These are phyloP conservation scores for Pelargonium exstipulatum DNA, from an alignment of 441 rosid genomes.

Conservation along the genomic window DNA sequence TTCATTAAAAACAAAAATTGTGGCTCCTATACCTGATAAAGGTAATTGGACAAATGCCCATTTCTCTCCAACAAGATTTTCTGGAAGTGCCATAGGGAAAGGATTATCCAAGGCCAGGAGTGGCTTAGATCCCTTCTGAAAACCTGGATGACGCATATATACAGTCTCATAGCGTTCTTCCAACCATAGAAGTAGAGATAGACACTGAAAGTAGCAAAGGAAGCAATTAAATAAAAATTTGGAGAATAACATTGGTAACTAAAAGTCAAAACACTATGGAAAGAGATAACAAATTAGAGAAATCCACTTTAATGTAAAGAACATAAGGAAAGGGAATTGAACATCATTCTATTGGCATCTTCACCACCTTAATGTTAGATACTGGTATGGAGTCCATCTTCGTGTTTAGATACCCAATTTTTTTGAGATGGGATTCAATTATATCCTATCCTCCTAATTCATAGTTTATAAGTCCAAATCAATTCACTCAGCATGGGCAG, in stretches of 20 bases:
- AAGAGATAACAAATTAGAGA: neutral
- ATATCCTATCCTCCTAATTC: neutral
- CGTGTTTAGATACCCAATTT: neutral
- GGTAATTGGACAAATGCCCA: constrained; percentile 98
- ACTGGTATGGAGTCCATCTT: neutral
- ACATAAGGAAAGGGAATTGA: neutral
- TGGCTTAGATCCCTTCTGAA: constrained; percentile 82
- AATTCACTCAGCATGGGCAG: neutral
- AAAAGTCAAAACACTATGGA: neutral
- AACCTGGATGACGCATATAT: constrained; percentile 81
- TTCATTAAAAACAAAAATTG: neutral
- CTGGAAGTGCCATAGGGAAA: constrained; percentile 90
- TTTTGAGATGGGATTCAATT: neutral
- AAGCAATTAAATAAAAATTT: constrained; percentile 2
- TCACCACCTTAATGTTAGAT: neutral
- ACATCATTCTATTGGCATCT: neutral
- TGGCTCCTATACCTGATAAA: constrained; percentile 46
- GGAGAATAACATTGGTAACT: neutral
- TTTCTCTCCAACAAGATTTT: constrained; percentile 75
- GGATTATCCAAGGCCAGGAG: constrained; percentile 82
- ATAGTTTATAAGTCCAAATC: neutral
- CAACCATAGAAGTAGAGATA: constrained; percentile 78
- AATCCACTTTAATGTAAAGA: neutral
- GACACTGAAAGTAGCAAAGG: constrained; percentile 46
- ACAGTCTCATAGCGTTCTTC: constrained; percentile 84